phyloP scores from a whole-genome alignment of 1,139 yeast genomes.

The Pichia sp. region DNA sequence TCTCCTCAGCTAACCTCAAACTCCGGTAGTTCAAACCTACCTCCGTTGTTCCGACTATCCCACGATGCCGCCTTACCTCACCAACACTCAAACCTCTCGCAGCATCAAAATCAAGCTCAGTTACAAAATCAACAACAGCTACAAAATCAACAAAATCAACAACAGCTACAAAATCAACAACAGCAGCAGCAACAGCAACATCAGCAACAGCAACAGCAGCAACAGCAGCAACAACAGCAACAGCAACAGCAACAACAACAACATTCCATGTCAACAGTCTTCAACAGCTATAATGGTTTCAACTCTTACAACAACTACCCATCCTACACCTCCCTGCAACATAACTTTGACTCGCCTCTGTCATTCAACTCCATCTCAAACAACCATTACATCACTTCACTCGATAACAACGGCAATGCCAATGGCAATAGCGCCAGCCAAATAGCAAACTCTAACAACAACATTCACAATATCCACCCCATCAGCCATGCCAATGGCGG shows the following conservation, averaged over 20 bases:
- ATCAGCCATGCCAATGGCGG: neutral
- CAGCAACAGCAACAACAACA: constrained; percentile 7
- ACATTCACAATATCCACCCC: neutral
- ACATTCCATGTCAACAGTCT: neutral
- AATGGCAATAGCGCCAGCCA: neutral
- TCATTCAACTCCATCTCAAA: neutral
- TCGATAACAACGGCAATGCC: neutral
- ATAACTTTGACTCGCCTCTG: constrained; percentile 1
- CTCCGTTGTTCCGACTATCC: constrained; percentile 27
- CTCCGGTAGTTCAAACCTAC: constrained; percentile 13
- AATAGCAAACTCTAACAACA: neutral
- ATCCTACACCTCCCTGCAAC: constrained; percentile 2
- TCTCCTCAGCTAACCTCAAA: neutral
- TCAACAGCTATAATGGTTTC: constrained; percentile 6
- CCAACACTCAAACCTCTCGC: constrained; percentile 1
- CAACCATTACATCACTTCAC: neutral
- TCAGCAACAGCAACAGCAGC: constrained; percentile 2
- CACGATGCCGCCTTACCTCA: constrained; percentile 18
- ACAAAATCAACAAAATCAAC: constrained; percentile 3
- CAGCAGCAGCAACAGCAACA: neutral
- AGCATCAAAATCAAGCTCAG: neutral
- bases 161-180: neutral
- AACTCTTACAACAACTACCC: constrained; percentile 3
- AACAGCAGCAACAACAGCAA: neutral
- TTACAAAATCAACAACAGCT: neutral